These are phyloP conservation scores for Paramyrothecium sp. DNA, from an alignment of 2,329 filamentous ascomycete genomes.

Conservation along the genomic window DNA sequence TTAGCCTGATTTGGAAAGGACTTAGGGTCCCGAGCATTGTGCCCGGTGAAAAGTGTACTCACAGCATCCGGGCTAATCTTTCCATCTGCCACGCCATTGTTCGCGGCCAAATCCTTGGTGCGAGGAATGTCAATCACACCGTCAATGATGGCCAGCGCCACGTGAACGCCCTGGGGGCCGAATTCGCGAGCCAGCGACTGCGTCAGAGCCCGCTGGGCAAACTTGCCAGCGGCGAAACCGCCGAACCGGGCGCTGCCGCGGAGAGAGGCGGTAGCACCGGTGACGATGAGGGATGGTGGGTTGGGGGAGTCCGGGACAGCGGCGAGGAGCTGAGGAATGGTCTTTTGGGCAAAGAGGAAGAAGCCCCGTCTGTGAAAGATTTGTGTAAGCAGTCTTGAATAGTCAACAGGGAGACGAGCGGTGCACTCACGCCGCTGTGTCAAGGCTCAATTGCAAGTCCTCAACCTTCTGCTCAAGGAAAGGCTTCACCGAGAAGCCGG, in stretches of 20 bases:
- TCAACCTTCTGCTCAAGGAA: slow-evolving; percentile 55
- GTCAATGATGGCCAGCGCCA: slow-evolving; percentile 80
- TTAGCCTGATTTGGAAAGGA: too few relatives aligned
- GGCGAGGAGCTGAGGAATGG: slow-evolving; percentile 68
- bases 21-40: too few relatives aligned
- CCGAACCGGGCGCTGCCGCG: slow-evolving; percentile 69
- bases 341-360: slow-evolving; percentile 72
- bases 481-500: slow-evolving; percentile 49
- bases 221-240: slow-evolving; percentile 77
- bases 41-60: slow-evolving; percentile 30
- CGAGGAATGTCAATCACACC: slow-evolving; percentile 80
- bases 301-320: slow-evolving; percentile 52
- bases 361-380: slow-evolving; percentile 55
- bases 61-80: slow-evolving; percentile 77
- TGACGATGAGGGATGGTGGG: slow-evolving; percentile 81
- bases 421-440: slow-evolving; percentile 46
- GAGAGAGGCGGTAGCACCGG: slow-evolving; percentile 79
- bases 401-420: background rate
- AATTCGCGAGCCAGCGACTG: slow-evolving; percentile 82
- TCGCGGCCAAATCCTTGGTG: slow-evolving; percentile 52
- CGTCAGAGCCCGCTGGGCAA: slow-evolving; percentile 69
- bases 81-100: slow-evolving; percentile 46
- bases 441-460: slow-evolving; percentile 47
- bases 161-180: slow-evolving; percentile 79
- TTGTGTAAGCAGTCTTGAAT: background rate